Evolutionary conservation across 2,329 filamentous ascomycete species (phyloP).

Genomic region (Cordyceps cateniannulata): DNA sequence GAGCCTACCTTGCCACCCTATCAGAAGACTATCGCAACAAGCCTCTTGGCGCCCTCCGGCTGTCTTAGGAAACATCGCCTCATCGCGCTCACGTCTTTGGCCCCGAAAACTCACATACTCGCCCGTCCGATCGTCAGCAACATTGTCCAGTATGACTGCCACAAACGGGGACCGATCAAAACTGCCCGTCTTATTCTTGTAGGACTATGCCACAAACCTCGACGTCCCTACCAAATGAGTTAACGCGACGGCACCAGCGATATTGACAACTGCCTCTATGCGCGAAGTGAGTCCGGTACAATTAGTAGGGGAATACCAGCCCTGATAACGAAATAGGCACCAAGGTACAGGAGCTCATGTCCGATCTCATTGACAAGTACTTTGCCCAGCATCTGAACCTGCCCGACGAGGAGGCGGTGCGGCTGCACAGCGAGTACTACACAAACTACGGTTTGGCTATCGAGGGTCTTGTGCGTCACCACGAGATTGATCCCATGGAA

Average conservation of each 20-base stretch:
- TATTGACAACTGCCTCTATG: slow-evolving; percentile 97
- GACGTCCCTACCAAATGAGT: background rate
- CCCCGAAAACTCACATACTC: background rate
- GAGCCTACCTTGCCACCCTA: background rate
- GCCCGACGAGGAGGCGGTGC: slow-evolving; percentile 68
- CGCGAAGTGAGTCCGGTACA: slow-evolving; percentile 57
- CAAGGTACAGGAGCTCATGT: slow-evolving; percentile 86
- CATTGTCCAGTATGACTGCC: slow-evolving; percentile 21
- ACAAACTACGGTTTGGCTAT: slow-evolving; percentile 95
- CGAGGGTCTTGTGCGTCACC: slow-evolving; percentile 86
- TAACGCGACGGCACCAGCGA: slow-evolving; percentile 52
- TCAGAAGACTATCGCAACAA: background rate
- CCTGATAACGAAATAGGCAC: slow-evolving; percentile 42
- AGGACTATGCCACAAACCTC: slow-evolving; percentile 12
- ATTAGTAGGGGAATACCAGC: background rate
- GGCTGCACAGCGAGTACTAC: slow-evolving; percentile 89
- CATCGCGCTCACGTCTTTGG: background rate
- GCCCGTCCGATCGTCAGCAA: background rate
- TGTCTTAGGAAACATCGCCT: background rate
- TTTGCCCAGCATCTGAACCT: slow-evolving; percentile 66
- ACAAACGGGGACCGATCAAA: slow-evolving; percentile 27
- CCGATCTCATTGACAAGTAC: slow-evolving; percentile 64
- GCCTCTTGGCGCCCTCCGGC: background rate
- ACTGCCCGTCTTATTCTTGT: slow-evolving; percentile 41
- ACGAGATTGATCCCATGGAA: slow-evolving; percentile 89